phyloP scores from a whole-genome alignment of 1,284 basidiomycete species.

The Trichosporon asahii region DNA sequence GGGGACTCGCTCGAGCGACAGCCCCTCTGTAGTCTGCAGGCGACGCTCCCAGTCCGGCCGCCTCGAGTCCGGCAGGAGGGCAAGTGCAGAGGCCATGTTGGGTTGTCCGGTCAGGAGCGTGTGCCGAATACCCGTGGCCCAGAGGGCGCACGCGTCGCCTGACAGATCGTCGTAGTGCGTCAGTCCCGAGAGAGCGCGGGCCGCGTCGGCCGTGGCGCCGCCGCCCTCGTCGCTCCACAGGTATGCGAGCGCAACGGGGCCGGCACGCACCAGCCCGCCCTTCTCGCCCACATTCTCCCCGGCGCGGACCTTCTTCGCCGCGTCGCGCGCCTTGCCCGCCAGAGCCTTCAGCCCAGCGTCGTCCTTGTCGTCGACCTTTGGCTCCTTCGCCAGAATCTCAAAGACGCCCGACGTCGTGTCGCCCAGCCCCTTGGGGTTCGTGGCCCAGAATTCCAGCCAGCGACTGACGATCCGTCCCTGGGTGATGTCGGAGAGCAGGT shows the following conservation, averaged over 20 bases:
- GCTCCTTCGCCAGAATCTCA: background rate
- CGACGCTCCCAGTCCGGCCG: background rate
- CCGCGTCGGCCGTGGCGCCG: background rate
- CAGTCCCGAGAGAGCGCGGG: background rate
- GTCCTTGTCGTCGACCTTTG: background rate
- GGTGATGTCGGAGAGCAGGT: background rate
- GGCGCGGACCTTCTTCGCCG: background rate
- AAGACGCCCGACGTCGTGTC: background rate
- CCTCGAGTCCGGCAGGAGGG: background rate
- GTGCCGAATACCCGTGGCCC: conserved; percentile 8
- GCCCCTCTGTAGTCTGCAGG: background rate
- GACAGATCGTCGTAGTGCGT: conserved; percentile 4
- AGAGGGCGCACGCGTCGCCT: conserved; percentile 11
- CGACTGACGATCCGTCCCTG: background rate
- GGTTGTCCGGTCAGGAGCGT: background rate
- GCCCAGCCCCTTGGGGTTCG: background rate
- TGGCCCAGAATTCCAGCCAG: conserved; percentile 5
- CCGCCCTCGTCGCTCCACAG: background rate
- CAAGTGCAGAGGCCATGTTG: background rate
- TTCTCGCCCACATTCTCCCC: conserved; percentile 1
- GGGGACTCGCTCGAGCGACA: background rate
- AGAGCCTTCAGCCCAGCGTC: background rate
- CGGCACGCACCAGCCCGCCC: conserved; percentile 8
- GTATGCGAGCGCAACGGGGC: conserved; percentile 8
- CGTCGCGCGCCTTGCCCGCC: background rate